Percentiles rank a stretch among this genome's conserved stretches.
Evolutionary conservation across 2,329 filamentous ascomycete genomes (phyloP).

Genomic region (Aspergillus novoparasiticus): DNA sequence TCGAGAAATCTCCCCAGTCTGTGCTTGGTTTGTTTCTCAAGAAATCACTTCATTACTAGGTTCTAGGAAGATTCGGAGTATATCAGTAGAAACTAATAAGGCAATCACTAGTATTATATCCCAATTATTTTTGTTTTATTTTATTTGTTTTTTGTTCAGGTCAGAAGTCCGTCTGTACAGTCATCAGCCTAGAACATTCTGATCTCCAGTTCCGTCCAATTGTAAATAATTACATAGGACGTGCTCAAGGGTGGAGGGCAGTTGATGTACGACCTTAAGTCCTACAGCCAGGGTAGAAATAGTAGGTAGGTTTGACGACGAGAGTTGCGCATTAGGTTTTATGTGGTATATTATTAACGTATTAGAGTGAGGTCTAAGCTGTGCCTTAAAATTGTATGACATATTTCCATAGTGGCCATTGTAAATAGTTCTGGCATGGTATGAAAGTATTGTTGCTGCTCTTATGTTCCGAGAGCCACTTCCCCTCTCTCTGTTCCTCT

Average conservation of each 20-base stretch:
- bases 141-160: not conserved
- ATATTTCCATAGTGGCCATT: not conserved
- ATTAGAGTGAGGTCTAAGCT: not conserved
- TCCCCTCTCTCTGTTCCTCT: not conserved
- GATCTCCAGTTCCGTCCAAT: not conserved
- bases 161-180: not conserved
- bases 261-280: not conserved
- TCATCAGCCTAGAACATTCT: not conserved
- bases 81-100: no score
- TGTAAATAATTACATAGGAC: not conserved
- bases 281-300: not conserved
- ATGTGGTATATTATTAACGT: not conserved
- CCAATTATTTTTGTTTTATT: not conserved
- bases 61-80: no score
- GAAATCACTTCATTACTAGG: no score
- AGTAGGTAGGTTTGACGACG: not conserved
- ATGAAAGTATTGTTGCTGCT: not conserved
- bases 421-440: not conserved
- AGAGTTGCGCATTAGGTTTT: not conserved
- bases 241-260: not conserved
- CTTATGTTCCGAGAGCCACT: not conserved
- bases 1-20: not conserved
- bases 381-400: not conserved
- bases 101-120: no score
- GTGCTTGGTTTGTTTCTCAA: no score